These are phyloP conservation scores for Xylaria intraflava DNA, from an alignment of 495 filamentous ascomycete genomes.

Conservation along the genomic window DNA sequence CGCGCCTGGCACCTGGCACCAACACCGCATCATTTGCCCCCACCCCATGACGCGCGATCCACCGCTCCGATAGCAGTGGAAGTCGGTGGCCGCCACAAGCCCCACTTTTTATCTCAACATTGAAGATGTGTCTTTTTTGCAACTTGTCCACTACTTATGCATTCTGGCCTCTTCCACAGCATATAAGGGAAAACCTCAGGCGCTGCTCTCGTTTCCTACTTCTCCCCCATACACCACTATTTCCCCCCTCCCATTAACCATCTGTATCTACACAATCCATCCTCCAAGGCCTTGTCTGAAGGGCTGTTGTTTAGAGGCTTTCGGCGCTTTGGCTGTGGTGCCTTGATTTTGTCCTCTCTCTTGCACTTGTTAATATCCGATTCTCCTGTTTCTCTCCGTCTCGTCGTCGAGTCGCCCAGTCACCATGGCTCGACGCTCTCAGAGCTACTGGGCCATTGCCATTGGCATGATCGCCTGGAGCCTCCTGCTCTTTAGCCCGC, in stretches of 20 bases:
- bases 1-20: too few species aligned
- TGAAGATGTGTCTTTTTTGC: constrained; percentile 14
- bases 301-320: background rate
- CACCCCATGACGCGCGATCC: constrained; percentile 2
- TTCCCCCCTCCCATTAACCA: constrained; percentile 5
- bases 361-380: constrained; percentile 6
- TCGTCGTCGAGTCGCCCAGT: constrained; percentile 9
- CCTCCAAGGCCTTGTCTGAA: constrained; percentile 12
- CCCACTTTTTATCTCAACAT: constrained; percentile 9
- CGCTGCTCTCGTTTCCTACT: background rate
- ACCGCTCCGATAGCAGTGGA: background rate
- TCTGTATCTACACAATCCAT: constrained; percentile 2
- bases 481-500: constrained; percentile 67
- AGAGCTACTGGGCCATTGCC: constrained; percentile 48
- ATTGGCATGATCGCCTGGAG: constrained; percentile 76
- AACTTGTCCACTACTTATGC: constrained; percentile 10
- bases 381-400: constrained; percentile 1
- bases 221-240: background rate
- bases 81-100: background rate
- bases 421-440: constrained; percentile 48
- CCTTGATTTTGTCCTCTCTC: constrained; percentile 5
- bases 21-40: background rate
- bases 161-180: constrained; percentile 13
- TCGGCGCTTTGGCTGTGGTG: constrained; percentile 9
- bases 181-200: constrained; percentile 11